Evolutionary conservation across 495 filamentous ascomycete species (phyloP).

Genomic region (Tuber microsphaerosporum): DNA sequence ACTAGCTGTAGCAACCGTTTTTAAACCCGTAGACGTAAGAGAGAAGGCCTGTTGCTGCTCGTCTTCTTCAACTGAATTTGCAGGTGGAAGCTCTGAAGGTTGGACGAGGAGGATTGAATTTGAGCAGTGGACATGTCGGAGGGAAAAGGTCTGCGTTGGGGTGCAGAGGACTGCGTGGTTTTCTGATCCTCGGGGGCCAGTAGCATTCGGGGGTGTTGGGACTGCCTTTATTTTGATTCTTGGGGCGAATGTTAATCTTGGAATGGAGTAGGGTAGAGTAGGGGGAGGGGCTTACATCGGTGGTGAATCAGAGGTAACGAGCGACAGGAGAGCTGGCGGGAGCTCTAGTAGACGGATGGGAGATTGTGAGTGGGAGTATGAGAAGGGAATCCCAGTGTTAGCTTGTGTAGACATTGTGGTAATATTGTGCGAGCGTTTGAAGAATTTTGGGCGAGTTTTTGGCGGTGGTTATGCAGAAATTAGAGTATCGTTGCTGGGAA

Average conservation of each 20-base stretch:
- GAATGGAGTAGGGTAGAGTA: neutral
- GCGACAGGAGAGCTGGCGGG: constrained; percentile 54
- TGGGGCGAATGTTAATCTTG: constrained; percentile 10
- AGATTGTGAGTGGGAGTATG: constrained; percentile 51
- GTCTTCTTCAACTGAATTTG: constrained; percentile 8
- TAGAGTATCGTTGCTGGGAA: neutral
- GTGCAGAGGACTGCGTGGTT: constrained; percentile 60
- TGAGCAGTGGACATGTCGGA: constrained; percentile 67
- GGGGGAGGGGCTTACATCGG: constrained; percentile 44
- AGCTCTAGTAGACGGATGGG: constrained; percentile 60
- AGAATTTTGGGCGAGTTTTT: neutral
- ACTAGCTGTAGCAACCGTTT: constrained; percentile 23
- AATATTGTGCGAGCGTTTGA: neutral
- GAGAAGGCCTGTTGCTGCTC: constrained; percentile 1
- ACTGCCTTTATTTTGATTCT: constrained; percentile 60
- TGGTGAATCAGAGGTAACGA: constrained; percentile 49
- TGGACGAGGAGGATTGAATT: constrained; percentile 59
- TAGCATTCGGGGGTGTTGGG: constrained; percentile 40
- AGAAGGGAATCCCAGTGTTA: constrained; percentile 52
- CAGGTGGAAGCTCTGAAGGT: constrained; percentile 45
- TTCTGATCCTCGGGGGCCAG: constrained; percentile 57
- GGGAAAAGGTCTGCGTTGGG: constrained; percentile 53
- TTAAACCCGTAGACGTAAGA: constrained; percentile 13
- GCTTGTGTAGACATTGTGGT: constrained; percentile 53
- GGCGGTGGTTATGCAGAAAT: neutral